Evolutionary conservation across 2,329 filamentous ascomycete species (phyloP), one percentile per base, ranked within the genome.

Genomic region (Colletotrichum tabaci): DNA sequence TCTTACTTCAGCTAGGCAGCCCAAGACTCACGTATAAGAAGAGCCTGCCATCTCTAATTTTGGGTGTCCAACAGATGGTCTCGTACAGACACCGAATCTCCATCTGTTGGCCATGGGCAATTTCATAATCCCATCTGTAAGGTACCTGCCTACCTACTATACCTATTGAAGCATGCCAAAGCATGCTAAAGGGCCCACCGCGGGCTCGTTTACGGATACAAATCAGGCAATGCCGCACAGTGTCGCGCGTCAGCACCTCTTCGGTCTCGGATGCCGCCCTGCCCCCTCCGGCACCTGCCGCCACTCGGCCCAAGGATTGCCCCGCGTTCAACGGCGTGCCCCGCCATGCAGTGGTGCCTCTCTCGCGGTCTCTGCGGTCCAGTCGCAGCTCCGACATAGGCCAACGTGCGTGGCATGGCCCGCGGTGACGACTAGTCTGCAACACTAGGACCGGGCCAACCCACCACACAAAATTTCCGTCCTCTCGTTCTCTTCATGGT

Each of bases 381-480:
- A 69, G 53, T 63, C 61, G 61, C 38, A 71, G 66, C 74, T 74
- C 74, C 74, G 74, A 74, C 63, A 74, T 74, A 74, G 72, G 74
- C 70, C 74, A 74, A 73, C 63, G 72, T 74, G 35, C 35, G 46
- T 56, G 66, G 64, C n/a, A 55, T 66, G 55, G 60, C 60, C 60
- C 56, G 66, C 21, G 35, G 60, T 58, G 60, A 58, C 61, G 66
- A 67, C 49, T 67, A 56, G 58, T 53, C 21, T 63, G 64, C 44
- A 57, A 35, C 38, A 53, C 61, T 58, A 53, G 56, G 10, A 63
- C 50, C 35, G 35, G 47, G 55, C 50, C 57, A 71, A 60, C 66
- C 68, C 68, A 71, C 69, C 38, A 23, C 61, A 55, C 65, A 69
- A 72, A 68, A 69, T 64, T 72, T 64, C 69, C 65, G 65, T 58